phyloP scores from a whole-genome alignment of 192 early-diverging fungal species.

The Mortierella hygrophila region DNA sequence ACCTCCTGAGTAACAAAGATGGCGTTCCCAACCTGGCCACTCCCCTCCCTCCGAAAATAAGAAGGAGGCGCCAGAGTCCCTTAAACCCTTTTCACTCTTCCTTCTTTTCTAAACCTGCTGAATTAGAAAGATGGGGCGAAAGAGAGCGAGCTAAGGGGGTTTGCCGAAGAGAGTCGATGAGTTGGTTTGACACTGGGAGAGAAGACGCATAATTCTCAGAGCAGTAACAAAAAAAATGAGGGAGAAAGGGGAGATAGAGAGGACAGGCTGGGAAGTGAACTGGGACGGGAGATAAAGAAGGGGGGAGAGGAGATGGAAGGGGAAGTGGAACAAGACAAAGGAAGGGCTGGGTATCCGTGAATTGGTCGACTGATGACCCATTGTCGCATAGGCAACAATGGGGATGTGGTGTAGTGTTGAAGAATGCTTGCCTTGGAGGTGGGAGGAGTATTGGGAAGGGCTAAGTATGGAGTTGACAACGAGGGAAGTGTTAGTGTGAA shows the following conservation, averaged over 20 bases:
- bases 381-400: neutral
- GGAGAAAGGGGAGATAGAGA: neutral
- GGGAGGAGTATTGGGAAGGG: constrained; percentile 39
- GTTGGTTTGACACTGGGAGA: neutral
- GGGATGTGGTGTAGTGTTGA: neutral
- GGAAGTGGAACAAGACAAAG: neutral
- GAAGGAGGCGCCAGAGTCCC: neutral
- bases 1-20: neutral
- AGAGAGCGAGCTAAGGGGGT: constrained; percentile 4
- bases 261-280: neutral
- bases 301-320: neutral
- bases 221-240: neutral
- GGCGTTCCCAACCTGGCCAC: neutral
- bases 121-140: neutral
- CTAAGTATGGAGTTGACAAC: neutral
- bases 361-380: neutral
- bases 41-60: neutral
- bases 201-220: neutral
- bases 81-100: constrained; percentile 1
- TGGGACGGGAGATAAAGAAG: neutral
- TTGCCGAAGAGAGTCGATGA: constrained; percentile 6
- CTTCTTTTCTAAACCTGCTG: constrained; percentile 18
- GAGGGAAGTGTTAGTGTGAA: constrained; percentile 1
- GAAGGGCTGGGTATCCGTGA: neutral
- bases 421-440: constrained; percentile 36